Evolutionary conservation across 495 filamentous ascomycete genomes (phyloP).

Genomic region (Margaritispora aquatica): DNA sequence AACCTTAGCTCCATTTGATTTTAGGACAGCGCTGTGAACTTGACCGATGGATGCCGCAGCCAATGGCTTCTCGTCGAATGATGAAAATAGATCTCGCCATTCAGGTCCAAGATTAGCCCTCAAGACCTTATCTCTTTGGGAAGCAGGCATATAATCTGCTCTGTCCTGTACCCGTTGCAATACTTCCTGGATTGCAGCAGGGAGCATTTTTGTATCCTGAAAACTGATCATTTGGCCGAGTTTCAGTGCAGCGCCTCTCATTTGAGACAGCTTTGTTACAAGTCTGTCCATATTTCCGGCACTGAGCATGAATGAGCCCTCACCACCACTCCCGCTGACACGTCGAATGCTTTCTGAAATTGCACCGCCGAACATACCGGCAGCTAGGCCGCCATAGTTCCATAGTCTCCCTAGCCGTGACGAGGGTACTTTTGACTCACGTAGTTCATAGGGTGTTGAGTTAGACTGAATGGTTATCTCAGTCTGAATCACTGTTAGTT

Average conservation of each 20-base stretch:
- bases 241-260: conserved; percentile 98
- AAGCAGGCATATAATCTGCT: conserved; percentile 96
- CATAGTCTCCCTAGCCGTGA: conserved; percentile 80
- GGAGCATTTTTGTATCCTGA: conserved; percentile 96
- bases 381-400: conserved; percentile 90
- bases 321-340: conserved; percentile 44
- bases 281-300: conserved; percentile 85
- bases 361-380: conserved; percentile 94
- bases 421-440: conserved; percentile 86
- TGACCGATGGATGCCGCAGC: conserved; percentile 98
- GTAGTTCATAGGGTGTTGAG: conserved; percentile 55
- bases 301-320: conserved; percentile 80
- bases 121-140: conserved; percentile 82
- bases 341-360: conserved; percentile 77
- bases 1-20: conserved; percentile 64
- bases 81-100: conserved; percentile 77
- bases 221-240: conserved; percentile 96
- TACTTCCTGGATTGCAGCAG: conserved; percentile 74
- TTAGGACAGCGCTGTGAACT: conserved; percentile 82
- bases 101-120: conserved; percentile 68
- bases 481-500: conserved; percentile 16
- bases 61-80: conserved; percentile 87
- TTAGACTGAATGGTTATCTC: not conserved
- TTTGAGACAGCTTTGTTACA: conserved; percentile 84
- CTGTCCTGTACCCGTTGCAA: conserved; percentile 92